Percentiles rank a stretch among this genome's conserved stretches.
Conservation (phyloP, 1,284 basidiomycete species). For the Clitocybe nebularis region DNA sequence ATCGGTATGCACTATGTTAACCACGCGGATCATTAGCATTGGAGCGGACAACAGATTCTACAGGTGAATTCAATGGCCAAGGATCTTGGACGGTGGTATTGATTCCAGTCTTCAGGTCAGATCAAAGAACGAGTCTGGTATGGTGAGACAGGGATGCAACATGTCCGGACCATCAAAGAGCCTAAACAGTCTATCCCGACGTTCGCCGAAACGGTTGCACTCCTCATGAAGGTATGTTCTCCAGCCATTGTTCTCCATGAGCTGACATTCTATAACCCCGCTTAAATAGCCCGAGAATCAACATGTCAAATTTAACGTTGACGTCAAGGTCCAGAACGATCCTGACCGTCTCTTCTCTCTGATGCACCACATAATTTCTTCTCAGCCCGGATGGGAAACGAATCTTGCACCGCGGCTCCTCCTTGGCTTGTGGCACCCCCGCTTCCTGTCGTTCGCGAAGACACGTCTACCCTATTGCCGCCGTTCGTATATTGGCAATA, state of each 20-base stretch:
- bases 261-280: conserved; percentile 10
- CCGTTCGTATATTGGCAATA: conserved; percentile 83
- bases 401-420: conserved; percentile 87
- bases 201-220: conserved; percentile 75
- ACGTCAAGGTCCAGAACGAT: conserved; percentile 93
- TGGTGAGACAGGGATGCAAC: conserved; percentile 74
- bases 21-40: conserved; percentile 40
- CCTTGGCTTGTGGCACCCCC: conserved; percentile 90
- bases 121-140: conserved; percentile 72
- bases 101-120: conserved; percentile 38
- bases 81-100: conserved; percentile 2
- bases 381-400: conserved; percentile 75
- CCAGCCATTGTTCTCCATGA: conserved; percentile 5
- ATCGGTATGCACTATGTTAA: conserved; percentile 11
- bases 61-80: conserved; percentile 37
- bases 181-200: conserved; percentile 88
- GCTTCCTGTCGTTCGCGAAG: conserved; percentile 80
- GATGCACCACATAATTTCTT: conserved; percentile 74
- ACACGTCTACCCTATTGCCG: conserved; percentile 77
- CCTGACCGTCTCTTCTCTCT: conserved; percentile 84
- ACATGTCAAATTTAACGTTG: conserved; percentile 87
- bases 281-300: conserved; percentile 69
- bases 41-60: conserved; percentile 65
- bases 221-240: conserved; percentile 71
- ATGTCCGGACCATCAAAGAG: conserved; percentile 77